Evolutionary conservation across 495 filamentous ascomycete genomes (phyloP).

Genomic region (Rhizodiscina lignyota): DNA sequence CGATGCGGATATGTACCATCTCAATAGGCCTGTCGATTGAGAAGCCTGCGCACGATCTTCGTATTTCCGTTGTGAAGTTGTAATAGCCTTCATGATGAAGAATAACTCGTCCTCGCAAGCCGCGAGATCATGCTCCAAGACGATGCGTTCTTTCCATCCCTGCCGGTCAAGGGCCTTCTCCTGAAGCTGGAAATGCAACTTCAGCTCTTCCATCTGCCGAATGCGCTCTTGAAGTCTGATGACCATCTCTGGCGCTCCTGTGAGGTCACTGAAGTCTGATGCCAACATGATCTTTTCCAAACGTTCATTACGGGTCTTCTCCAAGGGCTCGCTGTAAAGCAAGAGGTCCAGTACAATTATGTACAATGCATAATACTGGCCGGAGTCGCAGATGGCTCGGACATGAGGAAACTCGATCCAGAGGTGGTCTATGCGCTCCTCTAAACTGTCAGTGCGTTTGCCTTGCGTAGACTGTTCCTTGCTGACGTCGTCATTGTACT

Average conservation of each 20-base stretch:
- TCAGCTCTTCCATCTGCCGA: conserved; percentile 90
- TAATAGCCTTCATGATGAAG: conserved; percentile 99
- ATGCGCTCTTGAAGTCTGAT: conserved; percentile 80
- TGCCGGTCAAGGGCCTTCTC: conserved; percentile 72
- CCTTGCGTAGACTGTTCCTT: conserved; percentile 27
- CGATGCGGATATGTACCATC: conserved; percentile 76
- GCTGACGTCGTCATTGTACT: conserved; percentile 90
- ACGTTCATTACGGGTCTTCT: conserved; percentile 85
- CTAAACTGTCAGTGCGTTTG: background rate
- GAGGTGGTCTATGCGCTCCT: conserved; percentile 69
- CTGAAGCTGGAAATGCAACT: conserved; percentile 85
- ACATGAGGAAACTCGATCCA: conserved; percentile 93
- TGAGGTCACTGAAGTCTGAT: conserved; percentile 97
- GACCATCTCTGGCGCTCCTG: conserved; percentile 88
- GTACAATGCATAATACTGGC: conserved; percentile 93
- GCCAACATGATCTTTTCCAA: conserved; percentile 97
- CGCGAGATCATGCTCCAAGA: conserved; percentile 73
- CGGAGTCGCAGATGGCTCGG: conserved; percentile 82
- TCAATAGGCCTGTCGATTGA: conserved; percentile 59
- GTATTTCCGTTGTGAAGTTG: conserved; percentile 75
- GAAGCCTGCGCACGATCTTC: conserved; percentile 46
- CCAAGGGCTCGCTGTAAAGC: conserved; percentile 85
- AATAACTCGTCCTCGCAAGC: conserved; percentile 93
- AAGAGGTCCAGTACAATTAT: conserved; percentile 91
- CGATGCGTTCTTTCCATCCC: conserved; percentile 78